These are phyloP conservation scores for Dothiorella sarmentorum DNA, from an alignment of 2,329 filamentous ascomycete species.

Conservation along the genomic window DNA sequence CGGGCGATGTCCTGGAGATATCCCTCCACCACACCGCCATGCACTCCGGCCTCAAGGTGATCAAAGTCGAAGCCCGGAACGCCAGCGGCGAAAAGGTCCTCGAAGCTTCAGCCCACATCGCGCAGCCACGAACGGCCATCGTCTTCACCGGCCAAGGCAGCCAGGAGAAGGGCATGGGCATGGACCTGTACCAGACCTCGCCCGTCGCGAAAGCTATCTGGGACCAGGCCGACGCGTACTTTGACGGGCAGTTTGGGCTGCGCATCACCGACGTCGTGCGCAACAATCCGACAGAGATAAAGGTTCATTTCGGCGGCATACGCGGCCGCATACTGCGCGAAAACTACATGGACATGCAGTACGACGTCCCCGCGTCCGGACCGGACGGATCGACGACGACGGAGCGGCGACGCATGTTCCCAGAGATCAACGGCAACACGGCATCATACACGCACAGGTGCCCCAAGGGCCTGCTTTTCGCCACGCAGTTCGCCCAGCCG, in stretches of 20 bases:
- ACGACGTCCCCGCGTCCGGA: background rate
- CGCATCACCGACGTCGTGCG: slow-evolving; percentile 36
- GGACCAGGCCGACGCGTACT: slow-evolving; percentile 54
- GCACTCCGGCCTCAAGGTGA: slow-evolving; percentile 32
- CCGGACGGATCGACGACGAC: background rate
- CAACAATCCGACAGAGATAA: slow-evolving; percentile 38
- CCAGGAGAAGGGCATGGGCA: slow-evolving; percentile 41
- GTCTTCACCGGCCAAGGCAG: slow-evolving; percentile 44
- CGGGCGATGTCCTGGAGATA: slow-evolving; percentile 33
- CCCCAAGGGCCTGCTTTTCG: slow-evolving; percentile 22
- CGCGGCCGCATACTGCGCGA: slow-evolving; percentile 31
- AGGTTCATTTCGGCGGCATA: slow-evolving; percentile 37
- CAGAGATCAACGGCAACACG: background rate
- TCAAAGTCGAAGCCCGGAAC: slow-evolving; percentile 34
- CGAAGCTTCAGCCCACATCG: slow-evolving; percentile 29
- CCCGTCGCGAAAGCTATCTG: slow-evolving; percentile 34
- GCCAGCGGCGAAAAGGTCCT: slow-evolving; percentile 32
- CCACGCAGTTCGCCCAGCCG: slow-evolving; percentile 27
- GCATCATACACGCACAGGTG: slow-evolving; percentile 23
- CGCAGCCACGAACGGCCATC: slow-evolving; percentile 34
- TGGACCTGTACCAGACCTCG: slow-evolving; percentile 39
- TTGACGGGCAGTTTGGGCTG: slow-evolving; percentile 9
- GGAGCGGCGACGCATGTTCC: background rate
- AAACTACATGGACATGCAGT: slow-evolving; percentile 33
- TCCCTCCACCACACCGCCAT: slow-evolving; percentile 34